Base-by-base conservation (phyloP, 2,329 filamentous ascomycete genomes). In the Eurotiales sp. region DNA sequence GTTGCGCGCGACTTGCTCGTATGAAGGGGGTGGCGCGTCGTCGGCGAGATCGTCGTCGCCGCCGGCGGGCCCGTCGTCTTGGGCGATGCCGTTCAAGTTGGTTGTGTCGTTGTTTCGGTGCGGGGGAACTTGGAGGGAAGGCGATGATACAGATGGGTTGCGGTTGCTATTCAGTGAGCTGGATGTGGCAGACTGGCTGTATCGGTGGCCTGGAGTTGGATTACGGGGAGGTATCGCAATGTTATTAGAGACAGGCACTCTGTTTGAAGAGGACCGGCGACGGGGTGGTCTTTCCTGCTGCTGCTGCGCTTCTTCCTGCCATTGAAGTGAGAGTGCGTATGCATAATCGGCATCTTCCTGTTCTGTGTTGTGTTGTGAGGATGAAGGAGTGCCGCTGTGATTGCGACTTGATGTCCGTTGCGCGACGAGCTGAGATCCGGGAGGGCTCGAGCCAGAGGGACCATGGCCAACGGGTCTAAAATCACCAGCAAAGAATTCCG, bases 401-500 rank as follows among this genome's bases (percentile, higher is more conserved):
- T 54, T 39, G 40, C 55, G 64, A 58, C 57, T 69, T 52, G 55
- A 67, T 25, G 55, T 58, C 40, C 58, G 57, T 14, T 62, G 58
- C 11, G 56, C 63, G 8, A 60, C 60, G 34, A 65, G 64, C 14
- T 47, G 43, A 6, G 36, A 25, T 39, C 23, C 50, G 39, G 30
- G 5, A 43, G 37, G 19, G 15, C 22, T 23, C 1, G 44, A 41
- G 36, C 32, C 45, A 44, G 51, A 52, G 10, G 51, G 51, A 3
- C 46, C 40, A 49, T 85, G 85, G 17, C 89, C 85, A n/a, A 96
- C 88, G 0, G 87, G 77, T 27, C 86, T 82, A 68, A 97, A 97
- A 62, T 97, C 91, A 1, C 93, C 93, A 0, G 90, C 90, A 59
- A 90, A 89, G 61, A 95, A 90, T 64, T 91, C 88, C 2, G 88